Conservation (phyloP, 495 filamentous ascomycete species). For the Astrocystis sublimbata region DNA sequence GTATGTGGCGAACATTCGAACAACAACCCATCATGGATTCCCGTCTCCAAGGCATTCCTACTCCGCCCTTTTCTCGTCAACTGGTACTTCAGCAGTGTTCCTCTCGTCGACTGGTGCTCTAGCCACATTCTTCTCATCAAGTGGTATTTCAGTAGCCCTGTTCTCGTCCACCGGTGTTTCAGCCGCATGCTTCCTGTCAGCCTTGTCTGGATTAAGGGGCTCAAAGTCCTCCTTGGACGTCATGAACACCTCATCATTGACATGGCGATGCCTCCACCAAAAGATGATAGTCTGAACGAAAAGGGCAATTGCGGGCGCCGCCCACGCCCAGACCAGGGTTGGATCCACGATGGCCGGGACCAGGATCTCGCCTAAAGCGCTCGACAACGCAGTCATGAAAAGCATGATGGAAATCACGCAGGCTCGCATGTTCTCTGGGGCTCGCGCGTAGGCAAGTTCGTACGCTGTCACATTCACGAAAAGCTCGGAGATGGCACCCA, state of each 20-base stretch:
- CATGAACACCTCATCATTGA: conserved; percentile 51
- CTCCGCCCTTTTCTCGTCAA: too few species aligned
- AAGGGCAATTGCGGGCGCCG: conserved; percentile 50
- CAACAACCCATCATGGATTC: too few species aligned
- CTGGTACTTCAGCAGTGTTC: too few species aligned
- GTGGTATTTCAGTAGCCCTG: too few species aligned
- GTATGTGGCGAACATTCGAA: too few species aligned
- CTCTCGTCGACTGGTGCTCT: too few species aligned
- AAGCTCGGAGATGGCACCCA: conserved; percentile 58
- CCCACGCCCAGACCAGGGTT: conserved; percentile 54
- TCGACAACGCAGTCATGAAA: conserved; percentile 46
- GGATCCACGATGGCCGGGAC: conserved; percentile 59
- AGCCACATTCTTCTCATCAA: too few species aligned
- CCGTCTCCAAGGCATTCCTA: too few species aligned
- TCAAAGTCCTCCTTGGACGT: conserved; percentile 27
- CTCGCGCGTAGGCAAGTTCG: conserved; percentile 64
- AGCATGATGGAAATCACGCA: conserved; percentile 50
- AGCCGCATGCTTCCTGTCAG: background rate
- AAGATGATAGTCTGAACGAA: conserved; percentile 51
- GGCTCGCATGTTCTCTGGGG: conserved; percentile 60
- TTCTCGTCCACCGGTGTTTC: background rate
- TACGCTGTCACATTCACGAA: conserved; percentile 63
- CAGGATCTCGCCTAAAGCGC: conserved; percentile 54
- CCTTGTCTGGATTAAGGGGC: background rate
- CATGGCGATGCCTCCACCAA: conserved; percentile 44